A percentile compares a stretch with the other conserved stretches of the same genome.
These are phyloP conservation scores for Poa pratensis DNA, from an alignment of 176 grass and related monocot species.

Conservation along the genomic window DNA sequence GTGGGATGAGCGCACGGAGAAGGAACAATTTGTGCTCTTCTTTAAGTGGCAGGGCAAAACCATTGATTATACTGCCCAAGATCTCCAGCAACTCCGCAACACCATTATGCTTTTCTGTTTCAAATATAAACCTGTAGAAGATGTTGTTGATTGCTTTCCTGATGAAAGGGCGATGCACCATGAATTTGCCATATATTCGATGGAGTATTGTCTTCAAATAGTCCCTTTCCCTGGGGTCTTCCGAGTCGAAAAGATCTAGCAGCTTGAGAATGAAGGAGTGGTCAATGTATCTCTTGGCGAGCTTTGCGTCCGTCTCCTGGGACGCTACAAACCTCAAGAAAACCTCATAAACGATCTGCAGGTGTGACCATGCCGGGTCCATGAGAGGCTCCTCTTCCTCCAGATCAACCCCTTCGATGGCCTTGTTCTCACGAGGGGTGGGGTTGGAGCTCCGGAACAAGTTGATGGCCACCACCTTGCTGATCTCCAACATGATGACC, in stretches of 20 bases:
- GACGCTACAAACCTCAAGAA: conserved; percentile 91
- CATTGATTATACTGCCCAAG: conserved; percentile 95
- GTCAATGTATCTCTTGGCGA: conserved; percentile 96
- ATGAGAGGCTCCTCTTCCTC: conserved; percentile 97
- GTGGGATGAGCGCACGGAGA: conserved; percentile 86
- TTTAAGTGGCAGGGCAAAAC: conserved; percentile 93
- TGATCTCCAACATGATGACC: conserved; percentile 72
- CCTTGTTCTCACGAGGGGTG: conserved; percentile 79
- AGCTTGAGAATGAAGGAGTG: conserved; percentile 95
- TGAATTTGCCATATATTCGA: conserved; percentile 98
- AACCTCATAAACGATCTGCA: conserved; percentile 88
- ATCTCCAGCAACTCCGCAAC: conserved; percentile 94
- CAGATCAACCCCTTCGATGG: conserved; percentile 78
- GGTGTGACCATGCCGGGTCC: conserved; percentile 91
- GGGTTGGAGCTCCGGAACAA: conserved; percentile 76
- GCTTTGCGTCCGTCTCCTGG: conserved; percentile 89
- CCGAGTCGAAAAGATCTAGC: conserved; percentile 94
- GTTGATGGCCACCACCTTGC: conserved; percentile 80
- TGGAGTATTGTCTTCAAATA: conserved; percentile 97
- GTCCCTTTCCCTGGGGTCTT: conserved; percentile 96
- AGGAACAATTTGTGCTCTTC: conserved; percentile 98
- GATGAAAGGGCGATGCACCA: conserved; percentile 98
- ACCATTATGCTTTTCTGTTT: conserved; percentile 93
- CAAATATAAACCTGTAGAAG: conserved; percentile 95
- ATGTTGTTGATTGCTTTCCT: conserved; percentile 98